These are phyloP conservation scores for Collybia sp. DNA, from an alignment of 768 basidiomycete species.

Conservation along the genomic window DNA sequence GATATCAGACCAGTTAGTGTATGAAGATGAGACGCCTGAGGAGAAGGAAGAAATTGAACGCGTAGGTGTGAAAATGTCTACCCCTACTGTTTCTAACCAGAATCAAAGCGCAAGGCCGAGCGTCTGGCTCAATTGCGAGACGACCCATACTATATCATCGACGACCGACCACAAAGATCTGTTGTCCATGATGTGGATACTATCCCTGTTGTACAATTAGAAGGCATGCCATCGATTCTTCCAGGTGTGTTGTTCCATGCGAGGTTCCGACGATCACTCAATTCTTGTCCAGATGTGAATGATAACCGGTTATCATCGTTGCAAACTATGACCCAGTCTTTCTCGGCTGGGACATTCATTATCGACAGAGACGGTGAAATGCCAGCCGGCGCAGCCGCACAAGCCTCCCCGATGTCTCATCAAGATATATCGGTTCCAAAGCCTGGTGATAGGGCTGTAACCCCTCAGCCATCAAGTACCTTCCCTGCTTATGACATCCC, in stretches of 20 bases:
- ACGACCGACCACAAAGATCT: slow-evolving; percentile 42
- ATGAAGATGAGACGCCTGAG: slow-evolving; percentile 50
- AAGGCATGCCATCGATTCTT: slow-evolving; percentile 58
- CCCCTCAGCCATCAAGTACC: slow-evolving; percentile 29
- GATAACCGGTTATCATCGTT: slow-evolving; percentile 41
- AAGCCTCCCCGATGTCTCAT: slow-evolving; percentile 21
- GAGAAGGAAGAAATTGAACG: slow-evolving; percentile 56
- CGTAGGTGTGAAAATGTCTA: slow-evolving; percentile 34
- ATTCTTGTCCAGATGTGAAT: slow-evolving; percentile 16
- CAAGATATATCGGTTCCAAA: slow-evolving; percentile 10
- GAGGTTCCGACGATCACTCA: neutral
- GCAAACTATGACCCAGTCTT: slow-evolving; percentile 30
- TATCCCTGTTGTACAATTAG: slow-evolving; percentile 86
- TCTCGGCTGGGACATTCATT: slow-evolving; percentile 43
- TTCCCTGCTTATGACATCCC: slow-evolving; percentile 54
- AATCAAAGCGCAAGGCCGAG: slow-evolving; percentile 66
- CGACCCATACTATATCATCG: slow-evolving; percentile 90
- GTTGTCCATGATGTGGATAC: slow-evolving; percentile 69
- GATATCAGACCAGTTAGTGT: slow-evolving; percentile 27
- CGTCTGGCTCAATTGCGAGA: slow-evolving; percentile 72
- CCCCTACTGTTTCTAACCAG: neutral
- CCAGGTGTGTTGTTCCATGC: slow-evolving; percentile 13
- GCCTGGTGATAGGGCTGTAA: slow-evolving; percentile 18
- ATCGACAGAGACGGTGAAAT: slow-evolving; percentile 84
- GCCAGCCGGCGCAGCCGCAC: slow-evolving; percentile 52